Base-by-base conservation (phyloP, 1,284 basidiomycete genomes). In the Salmacisia buchloeana region DNA sequence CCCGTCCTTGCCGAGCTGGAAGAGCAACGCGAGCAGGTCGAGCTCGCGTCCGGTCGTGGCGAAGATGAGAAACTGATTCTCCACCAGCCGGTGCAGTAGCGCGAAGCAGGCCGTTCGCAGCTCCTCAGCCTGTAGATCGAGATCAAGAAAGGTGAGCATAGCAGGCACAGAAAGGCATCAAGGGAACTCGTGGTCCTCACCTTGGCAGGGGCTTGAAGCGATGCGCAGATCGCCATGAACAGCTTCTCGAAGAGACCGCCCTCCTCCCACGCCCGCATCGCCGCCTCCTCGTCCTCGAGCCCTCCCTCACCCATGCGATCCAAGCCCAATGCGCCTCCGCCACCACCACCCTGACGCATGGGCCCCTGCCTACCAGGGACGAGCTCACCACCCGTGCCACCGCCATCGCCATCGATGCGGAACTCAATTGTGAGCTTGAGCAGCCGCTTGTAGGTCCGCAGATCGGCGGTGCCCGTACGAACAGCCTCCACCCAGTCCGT, bases 51-150 rank as follows among this genome's bases (percentile, higher is more conserved):
- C 59, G 0, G 62, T 59, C 0, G 61, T 38, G 1, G 36, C 31
- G 23, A 76, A 67, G 0, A 76, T 63, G 3, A 67, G 57, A 34
- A 64, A 70, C 58, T 76, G 73, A 31, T 68, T 64, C 38, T 72
- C 68, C 0, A 76, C 61, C 18, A 76, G 34, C 9, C 67, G 58
- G 25, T 70, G 65, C 21, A 76, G 46, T 25, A 76, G 59, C 9
- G 71, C 67, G 31, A 70, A 70, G 0, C 64, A 71, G 4, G 68
- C 68, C 31, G 67, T 25, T 21, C 66, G 60, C 25, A 71, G 33
- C 2, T 72, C 68, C 29, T 29, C 34, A 27, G 33, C 39, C 38
- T 27, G 15, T 33, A 29, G 13, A n/a, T n/a, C n/a, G n/a, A n/a
- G n/a, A n/a, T n/a, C n/a, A n/a, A n/a, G n/a, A n/a, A n/a, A n/a